Evolutionary conservation across 1,284 basidiomycete genomes (phyloP), one percentile per base, ranked within the genome.

Genomic region (Puccinia hordei): DNA sequence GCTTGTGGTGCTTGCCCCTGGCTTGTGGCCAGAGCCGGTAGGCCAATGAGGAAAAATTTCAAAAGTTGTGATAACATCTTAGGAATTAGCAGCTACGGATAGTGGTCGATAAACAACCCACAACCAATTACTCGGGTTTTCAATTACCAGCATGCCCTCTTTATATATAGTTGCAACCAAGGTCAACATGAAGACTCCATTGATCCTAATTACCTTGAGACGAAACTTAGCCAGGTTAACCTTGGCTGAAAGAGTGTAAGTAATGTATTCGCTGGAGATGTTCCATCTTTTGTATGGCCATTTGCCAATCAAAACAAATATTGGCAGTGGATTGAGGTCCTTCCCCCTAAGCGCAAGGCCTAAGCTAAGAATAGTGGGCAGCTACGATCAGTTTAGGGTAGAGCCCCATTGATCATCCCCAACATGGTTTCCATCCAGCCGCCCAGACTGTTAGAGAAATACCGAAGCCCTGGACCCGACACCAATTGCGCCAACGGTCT

Each of bases 21-120:
- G 66, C 66, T 49, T 13, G 22, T 30, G 19, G 41, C 66, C 12
- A 68, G 46, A 27, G 66, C 66, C 17, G 66, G 66, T 27, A 68
- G 44, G 46, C 41, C 27, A 24, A 68, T 19, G n/a, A 68, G 41
- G 15, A 68, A 30, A 6, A 51, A 12, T 17, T 49, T 68, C 17
- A 68, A n/a, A 24, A 68, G 19, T 17, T 68, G 66, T 33, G 46
- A 49, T 13, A 63, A 15, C 59, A 63, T 63, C 6, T 38, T 41
- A 38, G 17, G 35, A 63, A 59, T 2, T 33, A 27, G 12, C 13
- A 33, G 27, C 27, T 1, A 17, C 38, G 13, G 46, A 61, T 61
- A 33, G 22, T 57, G 24, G 9, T 57, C n/a, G 55, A 44, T 30
- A 30, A 61, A 33, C 33, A 33, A 15, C 17, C 46, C 46, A 49